Evolutionary conservation across 2,329 filamentous ascomycete species (phyloP).

Genomic region (Cladophialophora yegresii): DNA sequence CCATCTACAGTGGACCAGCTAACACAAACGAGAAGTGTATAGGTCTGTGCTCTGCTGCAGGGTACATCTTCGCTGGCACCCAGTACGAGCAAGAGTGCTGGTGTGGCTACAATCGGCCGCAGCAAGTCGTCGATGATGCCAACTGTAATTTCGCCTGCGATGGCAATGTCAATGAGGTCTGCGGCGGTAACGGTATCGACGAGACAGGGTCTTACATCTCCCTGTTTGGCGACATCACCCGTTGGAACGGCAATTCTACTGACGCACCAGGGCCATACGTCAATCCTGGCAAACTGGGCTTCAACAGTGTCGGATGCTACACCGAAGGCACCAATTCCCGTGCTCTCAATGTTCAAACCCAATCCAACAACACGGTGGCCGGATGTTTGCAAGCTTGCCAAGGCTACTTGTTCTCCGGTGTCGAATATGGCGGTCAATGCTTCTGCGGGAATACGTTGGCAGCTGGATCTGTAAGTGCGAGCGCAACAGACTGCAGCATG

Average conservation of each 20-base stretch:
- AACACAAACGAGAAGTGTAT: conserved; percentile 41
- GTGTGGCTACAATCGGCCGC: conserved; percentile 41
- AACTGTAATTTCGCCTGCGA: conserved; percentile 37
- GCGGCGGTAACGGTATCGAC: conserved; percentile 36
- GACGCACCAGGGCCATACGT: conserved; percentile 29
- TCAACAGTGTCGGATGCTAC: conserved; percentile 47
- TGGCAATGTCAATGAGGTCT: conserved; percentile 35
- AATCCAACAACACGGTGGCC: conserved; percentile 40
- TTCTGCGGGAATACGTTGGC: conserved; percentile 40
- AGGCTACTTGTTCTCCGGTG: conserved; percentile 43
- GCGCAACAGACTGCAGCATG: conserved; percentile 31
- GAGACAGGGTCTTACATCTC: conserved; percentile 28
- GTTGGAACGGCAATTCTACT: conserved; percentile 29
- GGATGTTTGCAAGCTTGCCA: conserved; percentile 30
- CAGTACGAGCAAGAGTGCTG: conserved; percentile 41
- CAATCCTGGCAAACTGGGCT: conserved; percentile 34
- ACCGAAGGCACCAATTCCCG: conserved; percentile 42
- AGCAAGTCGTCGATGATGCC: conserved; percentile 31
- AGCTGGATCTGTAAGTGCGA: conserved; percentile 24
- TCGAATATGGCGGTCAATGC: conserved; percentile 46
- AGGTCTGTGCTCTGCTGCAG: conserved; percentile 30
- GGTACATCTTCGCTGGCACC: conserved; percentile 38
- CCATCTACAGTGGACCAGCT: conserved; percentile 33
- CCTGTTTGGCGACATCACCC: conserved; percentile 30
- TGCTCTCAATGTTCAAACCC: conserved; percentile 37